Conservation (phyloP, 805 yeast species). For the Aciculoconidium aculeatum region DNA sequence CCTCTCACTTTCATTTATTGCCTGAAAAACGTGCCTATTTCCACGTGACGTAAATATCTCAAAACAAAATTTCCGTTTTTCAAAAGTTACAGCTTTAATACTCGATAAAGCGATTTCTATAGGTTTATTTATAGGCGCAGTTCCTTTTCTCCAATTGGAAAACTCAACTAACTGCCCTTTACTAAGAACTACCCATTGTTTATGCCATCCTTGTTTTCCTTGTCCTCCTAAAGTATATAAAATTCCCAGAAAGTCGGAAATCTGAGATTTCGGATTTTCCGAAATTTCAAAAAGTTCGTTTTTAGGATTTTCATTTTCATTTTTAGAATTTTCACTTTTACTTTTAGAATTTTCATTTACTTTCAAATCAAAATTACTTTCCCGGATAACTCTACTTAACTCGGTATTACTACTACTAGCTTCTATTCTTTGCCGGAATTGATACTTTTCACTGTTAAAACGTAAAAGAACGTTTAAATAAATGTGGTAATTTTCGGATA, state of each 20-base stretch:
- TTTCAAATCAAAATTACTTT: conserved; percentile 18
- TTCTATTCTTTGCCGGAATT: conserved; percentile 36
- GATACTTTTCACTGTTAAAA: conserved; percentile 37
- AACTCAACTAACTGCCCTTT: conserved; percentile 67
- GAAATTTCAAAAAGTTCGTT: too few relatives aligned
- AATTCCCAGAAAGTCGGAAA: conserved; percentile 40
- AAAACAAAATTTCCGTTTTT: conserved; percentile 55
- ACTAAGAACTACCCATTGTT: conserved; percentile 74
- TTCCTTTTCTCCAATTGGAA: conserved; percentile 74
- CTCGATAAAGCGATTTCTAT: conserved; percentile 66
- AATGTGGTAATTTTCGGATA: conserved; percentile 20
- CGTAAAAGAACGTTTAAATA: conserved; percentile 30
- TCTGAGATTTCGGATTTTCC: too few relatives aligned
- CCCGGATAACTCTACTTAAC: conserved; percentile 25
- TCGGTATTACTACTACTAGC: conserved; percentile 36
- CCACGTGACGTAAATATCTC: conserved; percentile 70
- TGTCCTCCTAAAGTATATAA: conserved; percentile 56
- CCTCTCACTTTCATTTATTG: conserved; percentile 61
- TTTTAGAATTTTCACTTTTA: conserved; percentile 1
- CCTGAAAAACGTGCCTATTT: conserved; percentile 66
- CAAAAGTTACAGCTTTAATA: conserved; percentile 43
- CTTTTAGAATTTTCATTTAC: background rate
- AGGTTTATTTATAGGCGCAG: conserved; percentile 55
- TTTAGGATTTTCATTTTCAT: background rate
- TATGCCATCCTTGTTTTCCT: conserved; percentile 75